A percentile compares a stretch with the other conserved stretches of the same genome.
Evolutionary conservation across 2,329 filamentous ascomycete species (phyloP).

Genomic region (Diaporthe velutina): DNA sequence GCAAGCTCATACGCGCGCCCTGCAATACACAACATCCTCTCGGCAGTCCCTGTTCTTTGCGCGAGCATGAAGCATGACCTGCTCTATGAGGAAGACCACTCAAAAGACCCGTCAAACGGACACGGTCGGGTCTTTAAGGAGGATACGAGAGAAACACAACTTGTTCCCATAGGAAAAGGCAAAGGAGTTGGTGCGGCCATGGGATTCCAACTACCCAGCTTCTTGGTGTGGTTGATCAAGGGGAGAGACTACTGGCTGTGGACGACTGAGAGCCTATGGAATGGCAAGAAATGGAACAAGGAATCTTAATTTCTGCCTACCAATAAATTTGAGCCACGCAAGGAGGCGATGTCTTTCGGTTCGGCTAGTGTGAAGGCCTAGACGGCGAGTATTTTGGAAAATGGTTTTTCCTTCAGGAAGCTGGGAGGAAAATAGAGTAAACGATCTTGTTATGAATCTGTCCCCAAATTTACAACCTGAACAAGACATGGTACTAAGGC

Average conservation of each 20-base stretch:
- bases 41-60: constrained; percentile 57
- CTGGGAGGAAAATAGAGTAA: background rate
- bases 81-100: constrained; percentile 49
- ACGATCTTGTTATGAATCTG: background rate
- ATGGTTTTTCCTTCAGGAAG: background rate
- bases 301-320: constrained; percentile 42
- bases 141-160: constrained; percentile 58
- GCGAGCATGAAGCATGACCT: constrained; percentile 64
- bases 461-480: background rate
- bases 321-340: background rate
- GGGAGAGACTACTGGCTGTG: constrained; percentile 65
- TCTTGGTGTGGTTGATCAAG: constrained; percentile 62
- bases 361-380: background rate
- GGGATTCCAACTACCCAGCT: constrained; percentile 58
- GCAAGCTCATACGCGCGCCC: constrained; percentile 54
- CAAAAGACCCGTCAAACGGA: constrained; percentile 37
- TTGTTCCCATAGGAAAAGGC: constrained; percentile 60
- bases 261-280: constrained; percentile 62
- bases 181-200: constrained; percentile 59
- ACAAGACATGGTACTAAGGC: background rate
- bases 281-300: constrained; percentile 64
- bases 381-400: background rate
- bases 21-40: constrained; percentile 57
- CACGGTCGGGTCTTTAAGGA: constrained; percentile 54
- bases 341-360: too few relatives aligned